phyloP scores from a whole-genome alignment of 2,329 filamentous ascomycete genomes.

The Monosporascus sp. region DNA sequence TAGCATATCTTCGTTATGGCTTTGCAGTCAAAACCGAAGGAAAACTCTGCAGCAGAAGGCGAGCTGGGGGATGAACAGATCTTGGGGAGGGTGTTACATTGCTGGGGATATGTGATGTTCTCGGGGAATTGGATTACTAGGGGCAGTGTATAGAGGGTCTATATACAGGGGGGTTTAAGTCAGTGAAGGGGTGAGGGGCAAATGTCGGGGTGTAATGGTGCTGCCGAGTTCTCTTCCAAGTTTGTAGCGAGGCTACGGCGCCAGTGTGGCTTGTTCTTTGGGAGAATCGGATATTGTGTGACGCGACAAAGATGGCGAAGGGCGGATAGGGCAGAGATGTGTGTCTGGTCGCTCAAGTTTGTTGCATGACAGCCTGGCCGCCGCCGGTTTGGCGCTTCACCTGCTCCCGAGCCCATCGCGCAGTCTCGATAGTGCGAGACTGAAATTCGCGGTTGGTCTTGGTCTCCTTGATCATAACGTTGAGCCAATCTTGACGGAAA shows the following conservation, averaged over 20 bases:
- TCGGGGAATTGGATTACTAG: constrained; percentile 28
- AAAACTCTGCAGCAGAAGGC: constrained; percentile 26
- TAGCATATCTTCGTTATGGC: constrained; percentile 25
- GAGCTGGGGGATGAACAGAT: constrained; percentile 15
- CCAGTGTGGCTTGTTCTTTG: constrained; percentile 19
- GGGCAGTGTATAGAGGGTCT: constrained; percentile 19
- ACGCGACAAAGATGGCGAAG: constrained; percentile 11
- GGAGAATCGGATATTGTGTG: constrained; percentile 23
- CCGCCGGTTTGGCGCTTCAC: constrained; percentile 82
- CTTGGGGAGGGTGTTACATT: constrained; percentile 10
- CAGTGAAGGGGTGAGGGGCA: constrained; percentile 8
- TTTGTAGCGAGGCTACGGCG: constrained; percentile 19
- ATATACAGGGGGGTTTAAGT: constrained; percentile 28
- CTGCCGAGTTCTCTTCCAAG: constrained; percentile 26
- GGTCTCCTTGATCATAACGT: constrained; percentile 83
- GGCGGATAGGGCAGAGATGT: constrained; percentile 6
- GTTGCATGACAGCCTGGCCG: constrained; percentile 45
- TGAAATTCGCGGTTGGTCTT: constrained; percentile 84
- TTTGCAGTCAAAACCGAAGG: constrained; percentile 28
- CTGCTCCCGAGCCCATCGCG: constrained; percentile 94
- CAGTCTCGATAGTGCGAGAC: constrained; percentile 82
- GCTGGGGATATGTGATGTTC: constrained; percentile 16
- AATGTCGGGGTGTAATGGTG: constrained; percentile 6
- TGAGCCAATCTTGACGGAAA: constrained; percentile 91
- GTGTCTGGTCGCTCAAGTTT: constrained; percentile 33